These are phyloP conservation scores for Hanseniaspora valbyensis DNA, from an alignment of 805 yeast genomes.

Conservation along the genomic window DNA sequence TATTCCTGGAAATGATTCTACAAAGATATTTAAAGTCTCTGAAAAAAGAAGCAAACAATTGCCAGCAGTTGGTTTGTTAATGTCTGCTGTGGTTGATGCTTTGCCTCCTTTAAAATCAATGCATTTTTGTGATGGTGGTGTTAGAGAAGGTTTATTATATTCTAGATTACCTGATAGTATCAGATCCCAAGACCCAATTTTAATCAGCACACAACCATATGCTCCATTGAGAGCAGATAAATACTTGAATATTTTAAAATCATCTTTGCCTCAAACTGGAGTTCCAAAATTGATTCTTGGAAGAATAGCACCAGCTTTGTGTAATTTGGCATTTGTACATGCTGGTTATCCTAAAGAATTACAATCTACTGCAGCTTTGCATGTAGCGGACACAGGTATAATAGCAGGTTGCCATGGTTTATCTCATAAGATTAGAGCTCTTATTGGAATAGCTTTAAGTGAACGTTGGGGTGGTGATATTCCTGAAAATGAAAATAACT, in stretches of 20 bases:
- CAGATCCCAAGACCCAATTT: slow-evolving; percentile 55
- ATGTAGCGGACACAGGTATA: slow-evolving; percentile 62
- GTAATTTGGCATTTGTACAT: slow-evolving; percentile 66
- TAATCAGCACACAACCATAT: slow-evolving; percentile 59
- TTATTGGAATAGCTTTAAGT: slow-evolving; percentile 62
- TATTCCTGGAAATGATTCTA: slow-evolving; percentile 34
- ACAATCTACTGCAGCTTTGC: slow-evolving; percentile 63
- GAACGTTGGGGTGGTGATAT: slow-evolving; percentile 77
- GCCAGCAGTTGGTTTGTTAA: slow-evolving; percentile 56
- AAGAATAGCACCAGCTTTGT: slow-evolving; percentile 58
- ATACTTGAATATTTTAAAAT: slow-evolving; percentile 42
- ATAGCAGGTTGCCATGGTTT: slow-evolving; percentile 68
- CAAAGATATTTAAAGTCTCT: slow-evolving; percentile 51
- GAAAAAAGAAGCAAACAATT: slow-evolving; percentile 54
- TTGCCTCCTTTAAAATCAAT: slow-evolving; percentile 51
- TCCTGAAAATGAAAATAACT: slow-evolving; percentile 43
- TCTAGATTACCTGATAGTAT: slow-evolving; percentile 48
- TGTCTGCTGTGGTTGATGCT: slow-evolving; percentile 52
- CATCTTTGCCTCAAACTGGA: slow-evolving; percentile 46
- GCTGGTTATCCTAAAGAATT: slow-evolving; percentile 66
- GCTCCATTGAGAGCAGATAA: slow-evolving; percentile 54
- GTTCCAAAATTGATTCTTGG: slow-evolving; percentile 49
- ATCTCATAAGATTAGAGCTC: slow-evolving; percentile 58
- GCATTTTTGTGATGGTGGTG: slow-evolving; percentile 66
- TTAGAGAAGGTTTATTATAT: slow-evolving; percentile 63